Evolutionary conservation across 805 yeast genomes (phyloP).

Genomic region (Wickerhamomyces rabaulensis): DNA sequence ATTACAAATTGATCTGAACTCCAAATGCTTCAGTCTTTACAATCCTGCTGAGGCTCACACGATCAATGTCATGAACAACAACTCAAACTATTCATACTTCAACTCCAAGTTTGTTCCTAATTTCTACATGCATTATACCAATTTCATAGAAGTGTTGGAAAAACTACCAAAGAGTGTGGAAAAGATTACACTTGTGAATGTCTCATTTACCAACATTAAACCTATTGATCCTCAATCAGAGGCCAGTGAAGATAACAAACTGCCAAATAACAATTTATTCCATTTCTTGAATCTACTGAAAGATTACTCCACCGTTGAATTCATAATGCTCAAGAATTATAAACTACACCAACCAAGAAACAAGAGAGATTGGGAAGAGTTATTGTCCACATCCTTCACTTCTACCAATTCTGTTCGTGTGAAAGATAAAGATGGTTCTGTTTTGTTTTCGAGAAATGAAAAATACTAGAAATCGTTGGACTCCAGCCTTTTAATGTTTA

Average conservation of each 20-base stretch:
- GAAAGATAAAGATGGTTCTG: constrained; percentile 33
- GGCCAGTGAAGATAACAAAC: constrained; percentile 21
- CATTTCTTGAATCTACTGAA: constrained; percentile 27
- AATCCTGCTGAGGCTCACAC: constrained; percentile 13
- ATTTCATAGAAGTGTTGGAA: constrained; percentile 16
- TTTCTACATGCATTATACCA: constrained; percentile 19
- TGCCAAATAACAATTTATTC: constrained; percentile 33
- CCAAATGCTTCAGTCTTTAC: constrained; percentile 35
- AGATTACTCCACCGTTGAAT: constrained; percentile 29
- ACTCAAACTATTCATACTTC: constrained; percentile 24
- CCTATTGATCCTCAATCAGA: constrained; percentile 23
- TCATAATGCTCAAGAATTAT: constrained; percentile 32
- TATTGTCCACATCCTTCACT: constrained; percentile 30
- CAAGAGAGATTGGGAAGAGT: constrained; percentile 33
- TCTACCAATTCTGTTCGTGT: constrained; percentile 30
- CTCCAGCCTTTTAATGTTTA: too few relatives aligned
- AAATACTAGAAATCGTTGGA: constrained; percentile 3
- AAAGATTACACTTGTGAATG: constrained; percentile 17
- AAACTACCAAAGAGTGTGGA: constrained; percentile 14
- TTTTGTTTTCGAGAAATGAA: constrained; percentile 31
- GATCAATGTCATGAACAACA: constrained; percentile 16
- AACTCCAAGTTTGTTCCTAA: constrained; percentile 25
- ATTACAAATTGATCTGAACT: constrained; percentile 43
- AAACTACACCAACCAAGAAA: constrained; percentile 32
- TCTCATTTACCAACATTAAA: constrained; percentile 21